Base-by-base conservation (phyloP, 257 asterid genomes). In the Solanum arcanum region DNA sequence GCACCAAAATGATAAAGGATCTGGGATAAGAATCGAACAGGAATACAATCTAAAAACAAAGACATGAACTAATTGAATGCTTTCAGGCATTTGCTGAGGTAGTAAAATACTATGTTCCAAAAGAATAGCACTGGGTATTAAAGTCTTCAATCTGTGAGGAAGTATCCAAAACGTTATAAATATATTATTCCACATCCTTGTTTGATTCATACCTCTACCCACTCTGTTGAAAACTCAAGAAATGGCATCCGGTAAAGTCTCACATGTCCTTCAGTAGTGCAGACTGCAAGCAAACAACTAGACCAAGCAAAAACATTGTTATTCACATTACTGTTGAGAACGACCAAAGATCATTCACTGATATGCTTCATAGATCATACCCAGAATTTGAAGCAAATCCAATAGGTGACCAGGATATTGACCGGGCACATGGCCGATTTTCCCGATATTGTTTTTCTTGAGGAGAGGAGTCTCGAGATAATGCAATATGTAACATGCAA, bases 271-370 rank as follows among this genome's bases (percentile, higher is more conserved):
- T 88, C 92, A 13, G 93, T 90, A 68, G 98, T 94, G 91, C 99
- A 97, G 87, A 97, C 93, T 80, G 99, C 98, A 89, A 97, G 97
- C 94, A 97, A 92, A 88, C 98, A 97, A 86, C 99, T 95, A 94
- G 15, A 81, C 35, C 82, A 49, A 81, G 86, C 76, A 70, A 56
- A 87, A 64, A 33, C 23, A 70, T n/a, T 60, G 60, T 12, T 15
- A 23, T 49, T 80, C 80, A 80, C 60, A 27, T 80, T 78, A 27
- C 27, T 27, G 29, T 47, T 81, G 69, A 49, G 85, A 81, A 80
- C 5, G 44, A 23, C 21, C 69, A 49, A 49, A 81, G 70, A 21
- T 49, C 85, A 81, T 31, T 49, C 20, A 31, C 33, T 47, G 77
- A 88, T 74, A 62, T 25, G 41, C 68, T n/a, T 56, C 47, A 44